Evolutionary conservation across 306 rosid species (phyloP).

Genomic region (Vigna reflexopilosa): DNA sequence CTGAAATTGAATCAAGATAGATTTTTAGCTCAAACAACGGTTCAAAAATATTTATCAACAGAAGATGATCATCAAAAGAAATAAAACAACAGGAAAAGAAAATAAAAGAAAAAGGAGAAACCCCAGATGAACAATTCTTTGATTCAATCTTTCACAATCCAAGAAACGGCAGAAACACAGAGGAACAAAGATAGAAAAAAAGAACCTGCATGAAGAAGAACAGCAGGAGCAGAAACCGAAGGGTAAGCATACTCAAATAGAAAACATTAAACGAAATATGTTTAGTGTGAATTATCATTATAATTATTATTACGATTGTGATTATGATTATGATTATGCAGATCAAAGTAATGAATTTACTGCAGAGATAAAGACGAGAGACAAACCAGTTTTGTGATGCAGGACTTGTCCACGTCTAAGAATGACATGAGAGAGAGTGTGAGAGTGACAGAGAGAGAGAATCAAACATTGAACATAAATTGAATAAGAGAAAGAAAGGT

Average conservation of each 20-base stretch:
- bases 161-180: background rate
- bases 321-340: constrained; percentile 19
- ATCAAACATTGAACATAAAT: background rate
- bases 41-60: background rate
- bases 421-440: constrained; percentile 23
- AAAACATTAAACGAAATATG: background rate
- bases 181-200: background rate
- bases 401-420: constrained; percentile 39
- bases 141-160: background rate
- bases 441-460: constrained; percentile 42
- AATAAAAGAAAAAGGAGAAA: constrained; percentile 7
- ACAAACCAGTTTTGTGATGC: constrained; percentile 52
- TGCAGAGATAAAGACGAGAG: background rate
- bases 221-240: constrained; percentile 47
- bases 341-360: constrained; percentile 35
- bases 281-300: background rate
- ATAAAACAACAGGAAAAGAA: background rate
- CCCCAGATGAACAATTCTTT: constrained; percentile 50
- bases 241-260: constrained; percentile 28
- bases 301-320: background rate
- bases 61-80: constrained; percentile 9
- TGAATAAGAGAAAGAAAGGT: background rate
- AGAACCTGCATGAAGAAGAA: constrained; percentile 16
- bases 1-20: background rate
- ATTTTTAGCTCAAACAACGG: constrained; percentile 35